Conservation (phyloP, 495 filamentous ascomycete species). For the Hypoxylon cercidicola region DNA sequence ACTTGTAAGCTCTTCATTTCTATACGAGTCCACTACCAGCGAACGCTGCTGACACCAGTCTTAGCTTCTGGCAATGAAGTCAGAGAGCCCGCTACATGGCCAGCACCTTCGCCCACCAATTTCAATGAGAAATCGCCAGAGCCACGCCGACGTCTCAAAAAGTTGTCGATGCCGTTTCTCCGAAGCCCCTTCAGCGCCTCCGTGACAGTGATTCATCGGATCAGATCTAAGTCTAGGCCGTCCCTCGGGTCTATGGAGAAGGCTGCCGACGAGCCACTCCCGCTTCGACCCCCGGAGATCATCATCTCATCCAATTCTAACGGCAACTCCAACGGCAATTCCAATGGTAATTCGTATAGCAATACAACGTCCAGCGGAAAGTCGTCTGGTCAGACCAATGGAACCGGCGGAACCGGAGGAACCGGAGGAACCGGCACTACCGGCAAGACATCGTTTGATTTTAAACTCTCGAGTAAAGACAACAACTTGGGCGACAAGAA, state of each 20-base stretch:
- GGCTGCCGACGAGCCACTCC: constrained; percentile 25
- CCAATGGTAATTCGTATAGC: constrained; percentile 19
- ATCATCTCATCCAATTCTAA: constrained; percentile 27
- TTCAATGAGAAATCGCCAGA: constrained; percentile 26
- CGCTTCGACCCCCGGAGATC: constrained; percentile 31
- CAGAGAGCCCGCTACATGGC: constrained; percentile 45
- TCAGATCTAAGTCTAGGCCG: constrained; percentile 49
- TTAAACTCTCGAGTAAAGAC: constrained; percentile 44
- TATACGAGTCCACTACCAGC: background rate
- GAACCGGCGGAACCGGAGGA: constrained; percentile 44
- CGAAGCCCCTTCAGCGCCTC: constrained; percentile 52
- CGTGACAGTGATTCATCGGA: constrained; percentile 58
- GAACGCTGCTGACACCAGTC: constrained; percentile 11
- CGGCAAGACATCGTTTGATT: constrained; percentile 55
- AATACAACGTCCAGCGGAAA: constrained; percentile 48
- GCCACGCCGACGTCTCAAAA: constrained; percentile 47
- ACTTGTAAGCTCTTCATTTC: constrained; percentile 47
- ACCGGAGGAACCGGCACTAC: constrained; percentile 44
- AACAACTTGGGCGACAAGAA: constrained; percentile 39
- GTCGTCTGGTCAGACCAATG: constrained; percentile 44
- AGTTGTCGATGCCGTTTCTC: constrained; percentile 56
- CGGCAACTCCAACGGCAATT: constrained; percentile 40
- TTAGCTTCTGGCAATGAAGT: constrained; percentile 32
- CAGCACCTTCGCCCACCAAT: constrained; percentile 32
- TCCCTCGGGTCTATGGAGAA: constrained; percentile 42